Evolutionary conservation across 2,329 filamentous ascomycete genomes (phyloP).

Genomic region (Nemania sp.): DNA sequence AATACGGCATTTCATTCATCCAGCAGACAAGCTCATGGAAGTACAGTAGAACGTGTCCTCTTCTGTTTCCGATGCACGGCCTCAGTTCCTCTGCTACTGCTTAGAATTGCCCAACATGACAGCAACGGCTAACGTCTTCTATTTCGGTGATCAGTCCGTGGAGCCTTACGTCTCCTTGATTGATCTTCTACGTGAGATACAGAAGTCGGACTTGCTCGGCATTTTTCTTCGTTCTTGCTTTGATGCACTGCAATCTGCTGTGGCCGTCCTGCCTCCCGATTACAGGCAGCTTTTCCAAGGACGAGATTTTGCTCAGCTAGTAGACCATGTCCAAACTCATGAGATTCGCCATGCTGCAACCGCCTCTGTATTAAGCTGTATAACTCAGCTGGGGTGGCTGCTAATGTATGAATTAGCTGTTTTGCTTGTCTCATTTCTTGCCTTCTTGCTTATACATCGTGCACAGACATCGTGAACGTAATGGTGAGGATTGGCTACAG

Average conservation of each 20-base stretch:
- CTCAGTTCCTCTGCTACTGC: not conserved
- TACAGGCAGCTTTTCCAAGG: conserved; percentile 1
- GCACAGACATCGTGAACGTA: conserved; percentile 1
- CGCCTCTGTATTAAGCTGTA: conserved; percentile 3
- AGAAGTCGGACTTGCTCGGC: not conserved
- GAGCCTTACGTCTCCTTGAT: conserved; percentile 6
- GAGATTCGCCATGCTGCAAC: conserved; percentile 1
- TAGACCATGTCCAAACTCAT: conserved; percentile 1
- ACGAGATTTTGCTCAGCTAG: conserved; percentile 4
- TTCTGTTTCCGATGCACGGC: not conserved
- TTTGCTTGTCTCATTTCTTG: not conserved
- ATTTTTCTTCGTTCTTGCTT: conserved; percentile 3
- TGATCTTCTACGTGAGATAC: conserved; percentile 1
- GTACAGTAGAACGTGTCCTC: not conserved
- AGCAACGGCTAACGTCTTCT: not conserved
- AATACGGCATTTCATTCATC: not conserved
- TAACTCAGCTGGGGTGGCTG: conserved; percentile 6
- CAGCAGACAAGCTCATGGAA: not conserved
- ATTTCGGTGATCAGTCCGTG: conserved; percentile 6
- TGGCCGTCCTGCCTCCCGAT: not conserved
- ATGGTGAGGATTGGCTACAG: conserved; percentile 1
- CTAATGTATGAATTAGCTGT: not conserved
- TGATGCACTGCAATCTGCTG: not conserved
- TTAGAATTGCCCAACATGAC: not conserved
- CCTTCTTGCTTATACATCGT: not conserved